phyloP scores from a whole-genome alignment of 768 basidiomycete species.

The Leccinum variicolor region DNA sequence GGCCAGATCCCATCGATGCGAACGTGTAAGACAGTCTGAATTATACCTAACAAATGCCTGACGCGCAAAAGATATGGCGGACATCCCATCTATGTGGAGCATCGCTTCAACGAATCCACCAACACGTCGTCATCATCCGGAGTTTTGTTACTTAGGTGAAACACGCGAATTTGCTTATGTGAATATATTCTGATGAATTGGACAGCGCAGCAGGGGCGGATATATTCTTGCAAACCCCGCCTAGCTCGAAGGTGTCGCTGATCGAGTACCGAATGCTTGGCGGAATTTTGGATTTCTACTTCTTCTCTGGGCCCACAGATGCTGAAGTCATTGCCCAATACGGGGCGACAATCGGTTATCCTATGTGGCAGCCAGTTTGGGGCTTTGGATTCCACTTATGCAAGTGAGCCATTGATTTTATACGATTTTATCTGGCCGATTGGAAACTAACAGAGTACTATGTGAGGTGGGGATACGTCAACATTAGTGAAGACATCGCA shows the following conservation, averaged over 20 bases:
- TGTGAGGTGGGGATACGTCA: conserved; percentile 43
- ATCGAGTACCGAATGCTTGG: conserved; percentile 74
- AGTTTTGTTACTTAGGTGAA: conserved; percentile 67
- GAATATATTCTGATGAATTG: conserved; percentile 6
- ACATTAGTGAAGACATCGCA: conserved; percentile 54
- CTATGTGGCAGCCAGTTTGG: conserved; percentile 72
- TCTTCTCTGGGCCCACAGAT: conserved; percentile 55
- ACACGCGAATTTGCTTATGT: background rate
- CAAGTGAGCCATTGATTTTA: conserved; percentile 34
- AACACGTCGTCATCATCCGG: conserved; percentile 63
- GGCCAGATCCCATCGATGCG: conserved; percentile 59
- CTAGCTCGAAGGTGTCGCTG: conserved; percentile 50
- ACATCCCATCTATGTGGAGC: conserved; percentile 71
- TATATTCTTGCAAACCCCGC: conserved; percentile 62
- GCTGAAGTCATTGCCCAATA: conserved; percentile 69
- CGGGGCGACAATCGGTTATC: conserved; percentile 59
- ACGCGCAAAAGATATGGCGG: conserved; percentile 54
- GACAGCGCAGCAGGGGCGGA: conserved; percentile 66
- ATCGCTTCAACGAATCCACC: conserved; percentile 55
- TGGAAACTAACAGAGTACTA: background rate
- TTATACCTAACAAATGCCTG: background rate
- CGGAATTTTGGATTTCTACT: conserved; percentile 76
- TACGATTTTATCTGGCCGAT: background rate
- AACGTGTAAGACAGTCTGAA: conserved; percentile 48
- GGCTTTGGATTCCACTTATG: conserved; percentile 78